These are phyloP conservation scores for Gossypium arboreum DNA, from an alignment of 345 rosid species.

Conservation along the genomic window DNA sequence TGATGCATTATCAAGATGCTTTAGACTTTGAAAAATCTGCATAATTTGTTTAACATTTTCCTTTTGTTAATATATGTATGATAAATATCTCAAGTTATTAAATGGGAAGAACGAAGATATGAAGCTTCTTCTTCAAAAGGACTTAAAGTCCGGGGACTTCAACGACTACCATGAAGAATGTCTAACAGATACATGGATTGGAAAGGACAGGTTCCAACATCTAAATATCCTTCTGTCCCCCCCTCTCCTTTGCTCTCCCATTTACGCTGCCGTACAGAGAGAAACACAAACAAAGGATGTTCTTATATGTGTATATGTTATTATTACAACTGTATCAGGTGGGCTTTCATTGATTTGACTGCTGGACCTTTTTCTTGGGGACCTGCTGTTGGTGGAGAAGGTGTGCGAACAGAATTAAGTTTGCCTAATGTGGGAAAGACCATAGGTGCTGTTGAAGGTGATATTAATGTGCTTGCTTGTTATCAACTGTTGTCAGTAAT, in stretches of 20 bases:
- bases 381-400: constrained; percentile 99
- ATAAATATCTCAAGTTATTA: constrained; percentile 44
- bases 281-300: neutral
- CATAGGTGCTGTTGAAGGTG: constrained; percentile 97
- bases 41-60: constrained; percentile 6
- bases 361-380: constrained; percentile 99
- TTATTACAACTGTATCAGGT: constrained; percentile 43
- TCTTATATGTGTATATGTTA: neutral
- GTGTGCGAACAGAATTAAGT: constrained; percentile 85
- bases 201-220: constrained; percentile 71
- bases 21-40: neutral
- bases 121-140: constrained; percentile 59
- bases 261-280: neutral
- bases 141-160: constrained; percentile 65
- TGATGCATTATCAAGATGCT: neutral
- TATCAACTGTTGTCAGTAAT: constrained; percentile 4
- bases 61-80: neutral
- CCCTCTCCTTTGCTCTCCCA: neutral
- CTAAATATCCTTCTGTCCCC: neutral
- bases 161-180: constrained; percentile 72
- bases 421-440: constrained; percentile 93
- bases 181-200: constrained; percentile 94
- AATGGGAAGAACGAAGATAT: constrained; percentile 67
- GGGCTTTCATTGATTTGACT: constrained; percentile 90
- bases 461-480: neutral